Base-by-base conservation (phyloP, 768 basidiomycete species). In the Russula earlei region DNA sequence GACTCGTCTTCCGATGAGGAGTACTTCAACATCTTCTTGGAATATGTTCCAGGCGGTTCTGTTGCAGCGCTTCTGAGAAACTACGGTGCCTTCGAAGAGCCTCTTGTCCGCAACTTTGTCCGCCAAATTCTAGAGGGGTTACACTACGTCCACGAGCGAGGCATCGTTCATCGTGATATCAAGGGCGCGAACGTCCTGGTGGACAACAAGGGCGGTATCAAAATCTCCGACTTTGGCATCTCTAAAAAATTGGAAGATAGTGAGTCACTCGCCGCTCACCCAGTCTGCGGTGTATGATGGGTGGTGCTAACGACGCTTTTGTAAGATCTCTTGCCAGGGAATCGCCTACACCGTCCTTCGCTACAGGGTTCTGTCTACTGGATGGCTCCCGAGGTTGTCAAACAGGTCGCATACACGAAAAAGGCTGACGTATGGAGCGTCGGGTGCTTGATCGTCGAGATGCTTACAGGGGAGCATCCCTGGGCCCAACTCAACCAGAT, bases 351-450 rank as follows among this genome's bases (percentile, higher is more conserved):
- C 67, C 78, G 96, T 7, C 90, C 92, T 5, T 98, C 96, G 1
- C 73, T 98, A 5, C 96, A 98, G 69, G 96, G 96, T 2, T 96
- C 93, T 1, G 94, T 97, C 11, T 98, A 96, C 71, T 98, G 95
- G 95, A 97, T 98, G 95, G 95, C 95, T 0, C 95, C 95, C 0
- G 95, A 97, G 70, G 92, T 97, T 19, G 96, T 98, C 56, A 94
- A 94, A 66, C 96, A 99, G 72, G 92, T 85, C 24, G 81, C 84
- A 0, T 91, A 96, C 67, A 94, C 92, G 10, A 78, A 76, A 58
- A 94, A 94, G 66, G 92, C 93, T 6, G 94, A 96, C 68, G 94
- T 96, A 52, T 97, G 94, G 94, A 91, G 89, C 67, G 85, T 97
- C 1, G 93, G 93, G 1, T 95, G 93, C 68, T 72, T 97, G 45